Percentiles rank a stretch among this genome's conserved stretches.
phyloP scores from a whole-genome alignment of 202 grass and related monocot genomes.

The Eragrostis tef region DNA sequence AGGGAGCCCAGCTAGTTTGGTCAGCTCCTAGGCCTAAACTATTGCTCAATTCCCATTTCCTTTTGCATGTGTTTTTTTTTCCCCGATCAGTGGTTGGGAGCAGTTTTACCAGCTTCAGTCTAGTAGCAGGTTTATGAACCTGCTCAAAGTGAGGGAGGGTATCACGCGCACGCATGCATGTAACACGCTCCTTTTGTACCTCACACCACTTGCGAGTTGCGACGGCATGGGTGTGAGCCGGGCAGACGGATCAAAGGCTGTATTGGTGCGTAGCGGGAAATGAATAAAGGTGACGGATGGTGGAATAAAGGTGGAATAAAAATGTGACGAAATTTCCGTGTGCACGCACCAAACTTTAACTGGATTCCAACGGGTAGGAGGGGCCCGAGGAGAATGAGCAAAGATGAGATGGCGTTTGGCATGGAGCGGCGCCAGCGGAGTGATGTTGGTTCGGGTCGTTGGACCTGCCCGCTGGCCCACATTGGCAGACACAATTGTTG shows the following conservation, averaged over 20 bases:
- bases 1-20: too few species aligned
- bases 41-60: too few species aligned
- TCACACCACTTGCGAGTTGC: too few species aligned
- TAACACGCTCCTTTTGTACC: too few species aligned
- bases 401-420: neutral
- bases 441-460: neutral
- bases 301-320: neutral
- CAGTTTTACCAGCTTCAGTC: neutral
- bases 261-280: too few species aligned
- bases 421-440: neutral
- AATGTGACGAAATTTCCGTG: neutral
- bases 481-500: neutral
- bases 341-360: neutral
- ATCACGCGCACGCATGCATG: too few species aligned
- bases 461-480: neutral
- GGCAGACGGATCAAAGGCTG: neutral
- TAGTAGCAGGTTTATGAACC: neutral
- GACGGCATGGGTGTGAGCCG: too few species aligned
- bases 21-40: too few species aligned
- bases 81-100: neutral
- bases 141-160: too few species aligned
- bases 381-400: neutral
- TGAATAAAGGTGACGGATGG: neutral
- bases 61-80: too few species aligned
- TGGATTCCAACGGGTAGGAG: neutral